A percentile compares a stretch with the other conserved stretches of the same genome.
Evolutionary conservation across 2,329 filamentous ascomycete genomes (phyloP).

Genomic region (Neospermospora avenae): DNA sequence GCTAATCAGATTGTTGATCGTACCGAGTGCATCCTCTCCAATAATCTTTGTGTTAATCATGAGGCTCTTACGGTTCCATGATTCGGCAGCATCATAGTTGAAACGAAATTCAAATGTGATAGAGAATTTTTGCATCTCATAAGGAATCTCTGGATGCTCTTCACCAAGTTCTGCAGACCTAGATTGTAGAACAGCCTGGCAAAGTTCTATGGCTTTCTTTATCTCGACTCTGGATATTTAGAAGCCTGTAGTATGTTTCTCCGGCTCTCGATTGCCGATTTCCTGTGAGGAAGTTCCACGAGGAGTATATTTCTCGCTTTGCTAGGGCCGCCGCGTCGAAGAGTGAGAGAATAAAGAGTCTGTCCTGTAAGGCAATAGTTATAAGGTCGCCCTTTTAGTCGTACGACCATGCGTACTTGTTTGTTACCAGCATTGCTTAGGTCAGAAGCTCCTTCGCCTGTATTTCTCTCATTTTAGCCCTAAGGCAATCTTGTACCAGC

Average conservation of each 20-base stretch:
- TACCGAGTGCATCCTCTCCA: constrained; percentile 13
- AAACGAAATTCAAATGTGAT: constrained; percentile 13
- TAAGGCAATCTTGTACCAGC: constrained; percentile 20
- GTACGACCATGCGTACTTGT: not conserved
- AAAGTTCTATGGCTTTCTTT: constrained; percentile 7
- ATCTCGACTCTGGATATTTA: constrained; percentile 7
- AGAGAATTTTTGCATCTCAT: constrained; percentile 18
- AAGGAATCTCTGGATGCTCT: constrained; percentile 10
- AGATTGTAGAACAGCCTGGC: not conserved
- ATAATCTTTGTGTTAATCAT: not conserved
- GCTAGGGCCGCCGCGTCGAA: not conserved
- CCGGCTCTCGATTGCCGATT: not conserved
- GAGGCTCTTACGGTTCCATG: constrained; percentile 16
- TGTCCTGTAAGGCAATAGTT: not conserved
- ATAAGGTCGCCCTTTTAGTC: no score
- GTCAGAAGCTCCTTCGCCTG: not conserved
- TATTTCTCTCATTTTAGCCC: not conserved
- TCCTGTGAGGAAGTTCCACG: not conserved
- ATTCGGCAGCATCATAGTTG: constrained; percentile 25
- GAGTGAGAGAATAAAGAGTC: not conserved
- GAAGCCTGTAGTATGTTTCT: not conserved
- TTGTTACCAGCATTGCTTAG: not conserved
- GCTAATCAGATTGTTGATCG: constrained; percentile 33
- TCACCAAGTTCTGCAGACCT: not conserved
- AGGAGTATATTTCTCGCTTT: not conserved